Percentiles rank a stretch among this genome's conserved stretches.
phyloP scores from a whole-genome alignment of 1,284 basidiomycete genomes.

The Golubevia sp. region DNA sequence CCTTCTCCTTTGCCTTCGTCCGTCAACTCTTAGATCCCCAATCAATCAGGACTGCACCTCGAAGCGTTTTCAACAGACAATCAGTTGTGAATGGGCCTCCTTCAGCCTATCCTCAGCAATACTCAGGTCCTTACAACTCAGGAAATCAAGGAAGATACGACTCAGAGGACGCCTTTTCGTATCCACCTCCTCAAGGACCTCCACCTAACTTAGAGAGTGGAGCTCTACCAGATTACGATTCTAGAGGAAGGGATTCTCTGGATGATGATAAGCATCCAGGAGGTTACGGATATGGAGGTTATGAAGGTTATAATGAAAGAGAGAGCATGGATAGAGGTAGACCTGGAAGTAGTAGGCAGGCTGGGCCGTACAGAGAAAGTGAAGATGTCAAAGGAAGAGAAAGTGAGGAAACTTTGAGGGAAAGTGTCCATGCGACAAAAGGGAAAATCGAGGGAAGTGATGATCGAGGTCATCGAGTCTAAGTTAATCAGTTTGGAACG shows the following conservation, averaged over 20 bases:
- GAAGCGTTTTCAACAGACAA: not conserved
- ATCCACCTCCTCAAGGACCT: not conserved
- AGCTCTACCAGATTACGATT: not conserved
- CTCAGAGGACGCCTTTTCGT: not conserved
- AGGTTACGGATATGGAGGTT: not conserved
- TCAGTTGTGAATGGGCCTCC: not conserved
- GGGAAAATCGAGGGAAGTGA: not conserved
- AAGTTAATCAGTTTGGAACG: too few species aligned
- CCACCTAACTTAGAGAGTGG: not conserved
- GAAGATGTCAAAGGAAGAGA: not conserved
- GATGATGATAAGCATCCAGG: not conserved
- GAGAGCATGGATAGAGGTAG: not conserved
- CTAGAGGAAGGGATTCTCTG: not conserved
- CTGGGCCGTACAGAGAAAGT: not conserved
- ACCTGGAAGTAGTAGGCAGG: not conserved
- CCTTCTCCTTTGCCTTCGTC: slow-evolving; percentile 43
- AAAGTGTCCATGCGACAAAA: not conserved
- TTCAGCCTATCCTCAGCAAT: not conserved
- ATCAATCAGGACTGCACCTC: slow-evolving; percentile 14
- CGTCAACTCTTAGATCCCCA: slow-evolving; percentile 33
- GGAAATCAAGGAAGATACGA: not conserved
- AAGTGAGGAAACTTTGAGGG: not conserved
- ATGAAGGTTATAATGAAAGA: too few species aligned
- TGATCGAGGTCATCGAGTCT: too few species aligned
- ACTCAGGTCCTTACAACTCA: not conserved